These are phyloP conservation scores for Butyriboletus appendiculatus DNA, from an alignment of 1,284 basidiomycete species.

Conservation along the genomic window DNA sequence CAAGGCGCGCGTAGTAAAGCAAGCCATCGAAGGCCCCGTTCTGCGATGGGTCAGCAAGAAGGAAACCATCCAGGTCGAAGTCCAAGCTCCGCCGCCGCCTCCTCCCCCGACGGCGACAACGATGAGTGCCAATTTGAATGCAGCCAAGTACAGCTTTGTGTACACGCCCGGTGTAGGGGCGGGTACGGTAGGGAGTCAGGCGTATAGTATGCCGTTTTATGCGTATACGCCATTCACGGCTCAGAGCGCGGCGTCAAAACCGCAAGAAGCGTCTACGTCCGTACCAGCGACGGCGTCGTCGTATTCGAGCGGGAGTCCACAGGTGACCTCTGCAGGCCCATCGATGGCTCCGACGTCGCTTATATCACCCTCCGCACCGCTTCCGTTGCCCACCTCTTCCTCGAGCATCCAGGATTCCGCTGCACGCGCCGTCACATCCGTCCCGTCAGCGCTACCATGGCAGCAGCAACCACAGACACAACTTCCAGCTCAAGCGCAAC, in stretches of 20 bases:
- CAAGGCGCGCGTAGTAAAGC: constrained; percentile 60
- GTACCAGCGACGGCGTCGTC: not conserved
- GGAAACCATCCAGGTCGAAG: constrained; percentile 48
- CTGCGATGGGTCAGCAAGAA: constrained; percentile 71
- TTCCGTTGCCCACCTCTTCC: not conserved
- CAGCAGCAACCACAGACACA: constrained; percentile 3
- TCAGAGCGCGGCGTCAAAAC: constrained; percentile 11
- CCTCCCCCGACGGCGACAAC: constrained; percentile 2
- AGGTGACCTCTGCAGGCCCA: not conserved
- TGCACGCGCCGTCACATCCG: not conserved
- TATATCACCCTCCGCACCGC: not conserved
- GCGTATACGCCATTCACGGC: constrained; percentile 20
- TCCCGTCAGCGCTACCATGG: not conserved
- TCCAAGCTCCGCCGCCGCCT: constrained; percentile 15
- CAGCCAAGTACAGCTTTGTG: constrained; percentile 28
- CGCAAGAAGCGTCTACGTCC: constrained; percentile 1
- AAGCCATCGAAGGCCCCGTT: constrained; percentile 66
- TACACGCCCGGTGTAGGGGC: constrained; percentile 16
- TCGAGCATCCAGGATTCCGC: not conserved
- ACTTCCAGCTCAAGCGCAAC: not conserved
- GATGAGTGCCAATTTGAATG: constrained; percentile 11
- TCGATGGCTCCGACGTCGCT: not conserved
- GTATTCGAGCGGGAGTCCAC: not conserved
- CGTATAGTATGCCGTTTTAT: constrained; percentile 29
- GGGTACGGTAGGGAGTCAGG: constrained; percentile 17